A percentile compares a stretch with the other conserved stretches of the same genome.
Conservation (phyloP, 2,329 filamentous ascomycete genomes). For the Venturia aucupariae region DNA sequence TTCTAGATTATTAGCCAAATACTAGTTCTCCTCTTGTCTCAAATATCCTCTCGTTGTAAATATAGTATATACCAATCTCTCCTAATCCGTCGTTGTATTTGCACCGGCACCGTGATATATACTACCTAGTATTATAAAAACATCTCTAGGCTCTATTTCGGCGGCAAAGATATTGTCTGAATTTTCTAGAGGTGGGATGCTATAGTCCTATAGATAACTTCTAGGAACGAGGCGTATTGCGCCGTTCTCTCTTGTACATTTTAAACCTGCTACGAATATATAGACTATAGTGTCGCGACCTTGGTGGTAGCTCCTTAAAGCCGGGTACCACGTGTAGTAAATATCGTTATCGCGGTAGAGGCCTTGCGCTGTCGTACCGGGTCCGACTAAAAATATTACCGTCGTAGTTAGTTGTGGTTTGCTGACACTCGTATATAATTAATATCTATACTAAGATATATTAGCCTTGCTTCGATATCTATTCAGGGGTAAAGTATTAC, state of each 20-base stretch:
- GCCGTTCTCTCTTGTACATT: slow-evolving; percentile 25
- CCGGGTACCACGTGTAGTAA: slow-evolving; percentile 20
- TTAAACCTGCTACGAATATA: slow-evolving; percentile 29
- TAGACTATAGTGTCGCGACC: slow-evolving; percentile 23
- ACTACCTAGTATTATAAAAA: slow-evolving; percentile 29
- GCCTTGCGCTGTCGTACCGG: slow-evolving; percentile 22
- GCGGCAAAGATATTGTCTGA: slow-evolving; percentile 17
- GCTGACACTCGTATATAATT: background rate
- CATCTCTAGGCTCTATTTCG: slow-evolving; percentile 27
- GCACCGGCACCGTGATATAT: slow-evolving; percentile 28
- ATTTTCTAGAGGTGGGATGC: slow-evolving; percentile 3
- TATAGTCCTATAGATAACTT: slow-evolving; percentile 28
- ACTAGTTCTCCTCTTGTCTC: slow-evolving; percentile 34
- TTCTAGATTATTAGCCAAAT: slow-evolving; percentile 23
- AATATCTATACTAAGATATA: background rate
- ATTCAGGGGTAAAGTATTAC: background rate
- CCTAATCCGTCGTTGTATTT: slow-evolving; percentile 26
- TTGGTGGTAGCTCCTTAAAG: slow-evolving; percentile 16
- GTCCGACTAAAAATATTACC: slow-evolving; percentile 21
- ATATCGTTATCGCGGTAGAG: slow-evolving; percentile 25
- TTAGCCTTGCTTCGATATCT: background rate
- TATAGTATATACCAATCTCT: slow-evolving; percentile 25
- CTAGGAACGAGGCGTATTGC: slow-evolving; percentile 31
- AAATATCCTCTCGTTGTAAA: slow-evolving; percentile 29
- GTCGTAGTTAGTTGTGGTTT: slow-evolving; percentile 22